Base-by-base conservation (phyloP, 2,329 filamentous ascomycete species). In the Colletotrichum sp. region DNA sequence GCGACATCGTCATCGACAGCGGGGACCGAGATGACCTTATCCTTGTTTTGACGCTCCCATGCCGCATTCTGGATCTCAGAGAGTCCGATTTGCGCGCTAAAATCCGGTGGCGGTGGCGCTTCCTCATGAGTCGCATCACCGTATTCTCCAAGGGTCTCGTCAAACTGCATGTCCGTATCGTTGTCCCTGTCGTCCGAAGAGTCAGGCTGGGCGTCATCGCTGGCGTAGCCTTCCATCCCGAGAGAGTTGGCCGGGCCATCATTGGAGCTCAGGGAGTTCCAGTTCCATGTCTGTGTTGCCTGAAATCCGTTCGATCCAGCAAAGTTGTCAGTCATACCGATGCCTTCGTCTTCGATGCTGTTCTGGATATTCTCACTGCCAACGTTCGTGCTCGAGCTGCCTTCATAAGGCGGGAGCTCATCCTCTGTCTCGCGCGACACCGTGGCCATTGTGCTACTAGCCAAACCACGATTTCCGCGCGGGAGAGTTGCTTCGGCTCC, bases 401-500 rank as follows among this genome's bases (percentile, higher is more conserved):
- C 71, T 8, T 76, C 76, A 74, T 86, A 87, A 3, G 83, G 72
- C 3, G 84, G 84, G 6, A 82, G 80, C 4, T 80, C 82, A 83
- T 82, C 81, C 22, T 81, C 82, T 8, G 81, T 81, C 6, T 75
- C 68, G 26, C 76, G 80, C n/a, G 79, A 67, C 24, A 80, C 78
- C 63, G 80, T 79, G 68, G 81, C 81, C 70, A 81, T 79, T 22
- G 80, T 82, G 78, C 82, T 82, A 79, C 81, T 88, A 85, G 82
- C 88, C 85, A 86, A 90, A 90, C 91, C 90, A 92, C 83, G 90
- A 89, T 86, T 90, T 90, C 84, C 90, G 87, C 83, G 89, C 89
- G 83, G 93, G 92, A 85, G 93, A 94, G 85, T 92, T 93, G 89
- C 94, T 95, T 86, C 94, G 91, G 89, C 93, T 95, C 89, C 92